These are phyloP conservation scores for Trametes versicolor DNA, from an alignment of 1,284 basidiomycete genomes.

Conservation along the genomic window DNA sequence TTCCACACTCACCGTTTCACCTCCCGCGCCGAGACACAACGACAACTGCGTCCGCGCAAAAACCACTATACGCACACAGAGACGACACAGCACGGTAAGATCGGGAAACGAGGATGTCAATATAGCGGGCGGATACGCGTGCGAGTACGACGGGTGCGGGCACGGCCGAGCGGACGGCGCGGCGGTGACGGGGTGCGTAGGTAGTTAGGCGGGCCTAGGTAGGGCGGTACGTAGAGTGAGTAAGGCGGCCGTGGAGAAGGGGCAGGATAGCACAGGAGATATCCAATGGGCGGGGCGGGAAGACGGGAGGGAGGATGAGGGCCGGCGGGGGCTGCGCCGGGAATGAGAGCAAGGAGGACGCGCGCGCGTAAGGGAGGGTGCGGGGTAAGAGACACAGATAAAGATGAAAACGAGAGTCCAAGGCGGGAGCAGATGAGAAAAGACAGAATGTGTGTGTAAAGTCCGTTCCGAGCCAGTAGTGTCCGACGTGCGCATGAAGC, in stretches of 20 bases:
- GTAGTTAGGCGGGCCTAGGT: not conserved
- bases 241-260: not conserved
- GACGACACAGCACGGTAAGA: not conserved
- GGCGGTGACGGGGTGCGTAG: not conserved
- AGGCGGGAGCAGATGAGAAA: not conserved
- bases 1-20: too few relatives aligned
- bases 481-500: constrained; percentile 29
- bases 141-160: not conserved
- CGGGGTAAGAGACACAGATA: not conserved
- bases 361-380: not conserved
- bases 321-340: not conserved
- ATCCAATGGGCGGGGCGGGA: constrained; percentile 1
- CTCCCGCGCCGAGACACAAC: too few relatives aligned
- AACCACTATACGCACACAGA: not conserved
- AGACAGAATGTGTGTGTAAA: constrained; percentile 11
- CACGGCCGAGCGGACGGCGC: not conserved
- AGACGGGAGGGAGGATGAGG: not conserved
- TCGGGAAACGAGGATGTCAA: not conserved
- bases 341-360: not conserved
- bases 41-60: not conserved
- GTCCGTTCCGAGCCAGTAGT: constrained; percentile 32
- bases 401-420: constrained; percentile 4
- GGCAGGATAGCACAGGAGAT: not conserved
- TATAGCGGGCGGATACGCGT: not conserved
- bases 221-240: not conserved